A percentile compares a stretch with the other conserved stretches of the same genome.
phyloP scores from a whole-genome alignment of 371 early-diverging fungal species.

The Saksenaea oblongispora region DNA sequence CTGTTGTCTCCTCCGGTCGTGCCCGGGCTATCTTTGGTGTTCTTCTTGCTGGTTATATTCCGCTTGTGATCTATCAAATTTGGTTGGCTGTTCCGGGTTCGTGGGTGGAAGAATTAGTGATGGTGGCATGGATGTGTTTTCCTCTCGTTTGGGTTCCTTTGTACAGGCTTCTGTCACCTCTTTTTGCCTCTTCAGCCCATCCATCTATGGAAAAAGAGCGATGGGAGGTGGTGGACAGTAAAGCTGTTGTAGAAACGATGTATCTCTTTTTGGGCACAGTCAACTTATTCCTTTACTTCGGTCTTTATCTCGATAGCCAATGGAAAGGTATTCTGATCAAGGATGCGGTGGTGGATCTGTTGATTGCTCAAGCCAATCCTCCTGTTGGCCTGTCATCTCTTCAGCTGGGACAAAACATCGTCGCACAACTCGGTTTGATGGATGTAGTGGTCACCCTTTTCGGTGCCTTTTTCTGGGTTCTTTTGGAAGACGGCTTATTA shows the following conservation, averaged over 20 bases:
- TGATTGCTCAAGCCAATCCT: background rate
- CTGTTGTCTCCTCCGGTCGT: background rate
- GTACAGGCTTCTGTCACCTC: background rate
- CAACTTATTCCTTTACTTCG: background rate
- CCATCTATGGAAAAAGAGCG: background rate
- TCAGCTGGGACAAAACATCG: background rate
- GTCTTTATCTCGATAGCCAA: background rate
- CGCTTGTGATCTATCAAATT: background rate
- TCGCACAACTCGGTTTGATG: background rate
- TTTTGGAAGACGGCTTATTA: background rate
- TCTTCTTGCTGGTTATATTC: background rate
- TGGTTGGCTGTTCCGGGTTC: background rate
- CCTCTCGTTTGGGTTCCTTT: background rate
- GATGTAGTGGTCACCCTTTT: background rate
- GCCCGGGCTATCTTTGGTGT: background rate
- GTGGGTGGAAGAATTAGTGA: background rate
- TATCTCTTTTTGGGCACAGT: background rate
- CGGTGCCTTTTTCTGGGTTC: background rate
- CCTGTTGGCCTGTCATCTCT: background rate
- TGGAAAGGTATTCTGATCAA: background rate
- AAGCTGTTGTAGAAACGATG: background rate
- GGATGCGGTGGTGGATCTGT: background rate
- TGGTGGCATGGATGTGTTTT: background rate
- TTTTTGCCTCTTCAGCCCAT: background rate
- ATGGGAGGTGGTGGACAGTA: background rate